Conservation (phyloP, 768 basidiomycete genomes). For the Agaricus sinodeliciosus region DNA sequence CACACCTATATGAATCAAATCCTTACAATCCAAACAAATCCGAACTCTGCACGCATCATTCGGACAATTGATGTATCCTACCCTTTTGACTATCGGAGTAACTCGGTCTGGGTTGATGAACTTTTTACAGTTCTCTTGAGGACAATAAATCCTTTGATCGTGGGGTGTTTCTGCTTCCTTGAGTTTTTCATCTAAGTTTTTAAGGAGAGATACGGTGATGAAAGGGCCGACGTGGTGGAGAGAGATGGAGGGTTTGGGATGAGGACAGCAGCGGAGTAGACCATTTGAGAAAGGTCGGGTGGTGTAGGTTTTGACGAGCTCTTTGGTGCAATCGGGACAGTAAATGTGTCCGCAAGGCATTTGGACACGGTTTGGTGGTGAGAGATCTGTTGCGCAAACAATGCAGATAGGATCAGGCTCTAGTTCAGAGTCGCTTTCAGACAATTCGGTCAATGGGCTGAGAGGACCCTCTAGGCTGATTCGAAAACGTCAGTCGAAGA, state of each 20-base stretch:
- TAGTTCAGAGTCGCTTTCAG: background rate
- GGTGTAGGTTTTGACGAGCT: slow-evolving; percentile 7
- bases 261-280: slow-evolving; percentile 9
- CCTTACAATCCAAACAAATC: slow-evolving; percentile 5
- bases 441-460: background rate
- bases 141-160: slow-evolving; percentile 12
- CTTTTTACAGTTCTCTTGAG: slow-evolving; percentile 7
- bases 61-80: background rate
- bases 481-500: too few relatives aligned
- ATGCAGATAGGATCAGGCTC: background rate
- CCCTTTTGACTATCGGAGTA: background rate
- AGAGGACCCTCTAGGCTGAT: background rate
- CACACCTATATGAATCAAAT: background rate
- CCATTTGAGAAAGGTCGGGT: background rate
- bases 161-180: slow-evolving; percentile 10
- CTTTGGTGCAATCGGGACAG: slow-evolving; percentile 8
- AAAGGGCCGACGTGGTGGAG: background rate
- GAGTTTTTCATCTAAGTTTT: background rate
- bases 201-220: slow-evolving; percentile 1
- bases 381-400: background rate
- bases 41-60: background rate
- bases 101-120: slow-evolving; percentile 10
- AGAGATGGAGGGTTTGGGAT: slow-evolving; percentile 5
- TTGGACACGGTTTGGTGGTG: background rate
- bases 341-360: slow-evolving; percentile 13